Base-by-base conservation (phyloP, 2,329 filamentous ascomycete species). In the Ascochyta koolunga region DNA sequence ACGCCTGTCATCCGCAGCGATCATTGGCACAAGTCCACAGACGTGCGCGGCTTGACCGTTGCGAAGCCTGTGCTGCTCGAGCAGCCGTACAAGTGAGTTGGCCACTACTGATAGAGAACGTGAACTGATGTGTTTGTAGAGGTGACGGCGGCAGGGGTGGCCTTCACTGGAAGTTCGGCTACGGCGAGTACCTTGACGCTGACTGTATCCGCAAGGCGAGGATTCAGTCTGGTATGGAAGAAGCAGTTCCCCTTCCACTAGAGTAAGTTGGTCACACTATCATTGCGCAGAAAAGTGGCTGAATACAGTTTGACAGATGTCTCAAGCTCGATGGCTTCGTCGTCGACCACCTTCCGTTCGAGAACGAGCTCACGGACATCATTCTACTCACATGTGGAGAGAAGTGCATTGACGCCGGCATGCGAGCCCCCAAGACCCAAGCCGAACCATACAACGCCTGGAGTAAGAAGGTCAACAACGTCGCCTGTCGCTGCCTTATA, bases 291-390 rank as follows among this genome's bases (percentile, higher is more conserved):
- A 15, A n/a, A 13, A n/a, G 1, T 24, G 6, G 18, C 29, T 50
- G 24, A 54, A 36, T 6, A 33, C 4, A 7, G 15, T 25, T 10
- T 35, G 11, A 2, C 37, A 65, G 61, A 40, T 62, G 59, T 37
- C 61, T 74, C 10, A 69, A 65, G 47, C 69, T 74, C 1, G 62
- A 69, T 33, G 68, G 68, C 16, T 72, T 74, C 43, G 71, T 72
- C 7, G 55, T 74, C 21, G 70, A 74, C 45, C 54, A 63, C n/a
- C 59, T 68, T 0, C 67, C 70, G 0, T 73, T 74, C 21, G 58
- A 68, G 32, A 51, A 60, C 27, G 68, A 70, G 38, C 62, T 72
- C 5, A 61, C 57, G 2, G 46, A 40, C 8, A 56, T 72, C 27
- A 54, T 59, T 2, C 46, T 71, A 4, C 56, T 72, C 18, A 59